These are phyloP conservation scores for Galerina marginata DNA, from an alignment of 768 basidiomycete species.

Conservation along the genomic window DNA sequence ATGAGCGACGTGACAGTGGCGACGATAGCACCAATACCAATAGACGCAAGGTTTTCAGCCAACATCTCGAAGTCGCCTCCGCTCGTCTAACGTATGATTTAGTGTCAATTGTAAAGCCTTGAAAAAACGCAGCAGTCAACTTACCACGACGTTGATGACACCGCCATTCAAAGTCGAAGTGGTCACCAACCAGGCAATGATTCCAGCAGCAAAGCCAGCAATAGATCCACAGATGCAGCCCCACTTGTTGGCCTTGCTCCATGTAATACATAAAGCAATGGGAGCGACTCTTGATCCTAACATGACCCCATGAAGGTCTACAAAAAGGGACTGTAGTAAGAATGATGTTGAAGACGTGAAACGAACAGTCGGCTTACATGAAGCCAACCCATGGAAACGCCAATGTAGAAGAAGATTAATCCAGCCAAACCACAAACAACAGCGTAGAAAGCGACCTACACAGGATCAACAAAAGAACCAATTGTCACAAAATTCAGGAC, in stretches of 20 bases:
- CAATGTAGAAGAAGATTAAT: conserved; percentile 87
- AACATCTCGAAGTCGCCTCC: conserved; percentile 74
- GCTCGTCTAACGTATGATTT: conserved; percentile 39
- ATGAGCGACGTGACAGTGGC: conserved; percentile 68
- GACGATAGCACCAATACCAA: conserved; percentile 81
- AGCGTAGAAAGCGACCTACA: conserved; percentile 70
- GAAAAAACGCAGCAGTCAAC: conserved; percentile 7
- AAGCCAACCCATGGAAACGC: conserved; percentile 93
- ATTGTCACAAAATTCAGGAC: background rate
- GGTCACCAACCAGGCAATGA: conserved; percentile 87
- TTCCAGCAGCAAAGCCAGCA: conserved; percentile 67
- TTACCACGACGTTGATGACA: conserved; percentile 65
- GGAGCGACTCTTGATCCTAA: conserved; percentile 87
- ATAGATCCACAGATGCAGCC: conserved; percentile 82
- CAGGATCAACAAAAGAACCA: background rate
- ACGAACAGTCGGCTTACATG: conserved; percentile 60
- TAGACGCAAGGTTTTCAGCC: conserved; percentile 87
- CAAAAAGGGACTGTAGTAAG: background rate
- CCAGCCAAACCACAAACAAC: conserved; percentile 85
- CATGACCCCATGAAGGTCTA: conserved; percentile 90
- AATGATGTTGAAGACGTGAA: background rate
- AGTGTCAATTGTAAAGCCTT: background rate
- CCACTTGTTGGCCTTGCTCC: conserved; percentile 84
- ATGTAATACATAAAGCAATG: conserved; percentile 85
- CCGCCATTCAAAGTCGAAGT: conserved; percentile 73